Evolutionary conservation across 179 eudicot genomes (phyloP).

Genomic region (Spergularia azorica): DNA sequence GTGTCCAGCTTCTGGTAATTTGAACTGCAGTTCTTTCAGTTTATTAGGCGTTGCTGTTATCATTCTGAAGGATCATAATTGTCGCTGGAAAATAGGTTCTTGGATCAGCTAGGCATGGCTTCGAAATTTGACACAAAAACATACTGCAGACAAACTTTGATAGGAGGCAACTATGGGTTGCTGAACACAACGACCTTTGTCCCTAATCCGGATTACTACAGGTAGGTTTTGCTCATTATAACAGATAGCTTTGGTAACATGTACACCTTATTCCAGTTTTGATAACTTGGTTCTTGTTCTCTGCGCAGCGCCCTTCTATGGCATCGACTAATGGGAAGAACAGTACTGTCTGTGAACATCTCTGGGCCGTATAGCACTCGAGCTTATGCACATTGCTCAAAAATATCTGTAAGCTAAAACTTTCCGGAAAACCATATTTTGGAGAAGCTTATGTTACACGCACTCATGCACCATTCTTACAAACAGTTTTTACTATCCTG

Average conservation of each 20-base stretch:
- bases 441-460: background rate
- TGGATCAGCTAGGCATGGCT: constrained; percentile 95
- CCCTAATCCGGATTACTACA: constrained; percentile 97
- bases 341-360: constrained; percentile 61
- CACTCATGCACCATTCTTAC: background rate
- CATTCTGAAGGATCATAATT: background rate
- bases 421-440: background rate
- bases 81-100: constrained; percentile 54
- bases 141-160: constrained; percentile 81
- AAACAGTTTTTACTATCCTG: constrained; percentile 11
- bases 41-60: background rate
- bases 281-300: constrained; percentile 19
- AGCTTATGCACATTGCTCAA: constrained; percentile 83
- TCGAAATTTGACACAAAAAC: constrained; percentile 67
- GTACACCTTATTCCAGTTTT: background rate
- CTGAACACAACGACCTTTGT: constrained; percentile 76
- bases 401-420: constrained; percentile 53
- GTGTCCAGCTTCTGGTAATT: constrained; percentile 88
- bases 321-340: constrained; percentile 79
- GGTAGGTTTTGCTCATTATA: constrained; percentile 36
- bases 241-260: background rate
- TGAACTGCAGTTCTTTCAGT: background rate
- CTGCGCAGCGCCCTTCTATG: constrained; percentile 79
- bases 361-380: constrained; percentile 56
- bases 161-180: constrained; percentile 94